Conservation (phyloP, 768 basidiomycete genomes). For the Tulasnella sp. region DNA sequence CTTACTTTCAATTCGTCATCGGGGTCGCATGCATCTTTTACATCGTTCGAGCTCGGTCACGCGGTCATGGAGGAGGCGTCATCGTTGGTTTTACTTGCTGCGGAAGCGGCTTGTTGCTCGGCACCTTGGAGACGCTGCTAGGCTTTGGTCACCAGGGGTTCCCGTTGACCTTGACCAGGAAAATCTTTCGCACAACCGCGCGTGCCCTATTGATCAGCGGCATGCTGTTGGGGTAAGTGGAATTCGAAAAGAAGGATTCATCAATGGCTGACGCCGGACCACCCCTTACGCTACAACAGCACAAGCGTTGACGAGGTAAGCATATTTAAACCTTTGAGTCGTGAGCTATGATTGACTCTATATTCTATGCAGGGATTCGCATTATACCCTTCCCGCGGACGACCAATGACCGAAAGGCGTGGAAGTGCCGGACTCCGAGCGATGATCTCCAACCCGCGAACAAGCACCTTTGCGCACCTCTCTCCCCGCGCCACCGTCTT, state of each 20-base stretch:
- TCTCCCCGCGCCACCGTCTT: conserved; percentile 52
- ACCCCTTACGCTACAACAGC: background rate
- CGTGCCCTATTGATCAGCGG: conserved; percentile 8
- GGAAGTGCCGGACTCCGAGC: conserved; percentile 38
- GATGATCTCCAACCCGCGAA: conserved; percentile 60
- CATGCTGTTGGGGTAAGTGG: background rate
- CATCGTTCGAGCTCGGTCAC: conserved; percentile 11
- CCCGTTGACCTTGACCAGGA: conserved; percentile 7
- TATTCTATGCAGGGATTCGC: conserved; percentile 17
- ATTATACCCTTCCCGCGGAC: conserved; percentile 3
- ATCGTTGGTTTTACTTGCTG: conserved; percentile 6
- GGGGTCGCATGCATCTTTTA: conserved; percentile 8
- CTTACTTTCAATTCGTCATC: conserved; percentile 9
- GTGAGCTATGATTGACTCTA: background rate
- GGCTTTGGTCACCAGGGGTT: conserved; percentile 3
- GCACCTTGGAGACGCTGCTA: background rate
- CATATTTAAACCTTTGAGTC: background rate
- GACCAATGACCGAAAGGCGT: conserved; percentile 1
- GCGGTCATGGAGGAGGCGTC: conserved; percentile 25
- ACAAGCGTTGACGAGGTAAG: conserved; percentile 27
- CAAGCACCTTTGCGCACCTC: conserved; percentile 60
- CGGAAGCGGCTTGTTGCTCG: conserved; percentile 18
- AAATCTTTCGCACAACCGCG: background rate
- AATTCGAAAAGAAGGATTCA: background rate
- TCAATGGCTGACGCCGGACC: background rate